Base-by-base conservation (phyloP, 164 flowering plant species). In the Sedum album region DNA sequence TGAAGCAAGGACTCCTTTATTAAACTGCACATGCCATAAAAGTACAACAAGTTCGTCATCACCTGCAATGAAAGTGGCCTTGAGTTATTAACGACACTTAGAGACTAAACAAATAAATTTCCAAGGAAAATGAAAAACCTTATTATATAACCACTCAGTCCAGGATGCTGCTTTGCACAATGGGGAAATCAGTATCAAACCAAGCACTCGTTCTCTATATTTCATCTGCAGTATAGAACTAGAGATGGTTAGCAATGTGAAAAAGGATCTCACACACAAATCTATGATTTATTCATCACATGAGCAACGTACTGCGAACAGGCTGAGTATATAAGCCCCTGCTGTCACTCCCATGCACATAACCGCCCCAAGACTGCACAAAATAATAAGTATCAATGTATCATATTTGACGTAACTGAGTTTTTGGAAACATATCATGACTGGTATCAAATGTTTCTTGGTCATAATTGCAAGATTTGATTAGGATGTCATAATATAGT, bases 271-370 rank as follows among this genome's bases (percentile, higher is more conserved):
- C 65, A 21, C 44, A 31, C 20, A 21, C 57, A 49, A 14, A 51
- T 13, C 62, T 20, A 20, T 33, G 25, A 28, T 6, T 33, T 62
- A 10, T 57, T 28, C 48, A 26, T 57, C 41, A 20, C 51, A 51
- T 51, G 46, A 7, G 57, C 21, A 42, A 77, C 84, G 13, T 75
- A 84, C 88, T 5, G 87, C 87, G 67, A 85, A 85, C 31, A 85
- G 77, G n/a, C 84, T 83, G 70, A 85, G 83, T 72, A 85, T 71
- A 73, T 85, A 83, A 57, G 91, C 91, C 60, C 91, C 91, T 61
- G 86, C 87, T 49, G 88, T 85, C 49, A 82, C 91, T 31, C 91
- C 91, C 79, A 86, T 75, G 74, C 87, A 86, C 87, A 86, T 86
- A 28, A 86, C 91, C 36, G 81, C 77, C 70, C 79, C 85, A 71